phyloP scores from a whole-genome alignment of 495 filamentous ascomycete genomes.

The Neurospora intermedia region DNA sequence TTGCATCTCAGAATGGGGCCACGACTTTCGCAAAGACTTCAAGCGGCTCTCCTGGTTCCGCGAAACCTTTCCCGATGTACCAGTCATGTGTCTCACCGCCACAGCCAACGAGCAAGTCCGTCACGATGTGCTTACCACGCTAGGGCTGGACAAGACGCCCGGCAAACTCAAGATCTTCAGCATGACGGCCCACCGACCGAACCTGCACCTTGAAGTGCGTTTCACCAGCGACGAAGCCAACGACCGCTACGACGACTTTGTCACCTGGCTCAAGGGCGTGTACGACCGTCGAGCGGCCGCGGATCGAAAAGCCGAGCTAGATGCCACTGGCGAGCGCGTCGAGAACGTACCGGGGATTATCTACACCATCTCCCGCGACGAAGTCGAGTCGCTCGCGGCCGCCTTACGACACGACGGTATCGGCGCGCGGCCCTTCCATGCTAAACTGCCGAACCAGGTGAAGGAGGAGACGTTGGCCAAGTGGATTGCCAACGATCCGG shows the following conservation, averaged over 20 bases:
- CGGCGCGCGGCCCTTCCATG: conserved; percentile 62
- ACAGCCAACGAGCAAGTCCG: conserved; percentile 76
- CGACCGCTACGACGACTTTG: conserved; percentile 56
- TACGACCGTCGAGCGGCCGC: conserved; percentile 50
- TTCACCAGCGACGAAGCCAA: conserved; percentile 68
- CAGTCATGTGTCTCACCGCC: conserved; percentile 83
- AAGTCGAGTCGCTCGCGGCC: conserved; percentile 64
- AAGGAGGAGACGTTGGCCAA: conserved; percentile 54
- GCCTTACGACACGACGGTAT: conserved; percentile 50
- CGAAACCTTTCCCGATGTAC: conserved; percentile 64
- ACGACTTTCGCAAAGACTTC: conserved; percentile 92
- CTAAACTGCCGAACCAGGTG: conserved; percentile 46
- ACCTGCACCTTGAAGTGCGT: conserved; percentile 88
- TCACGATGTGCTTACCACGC: conserved; percentile 63
- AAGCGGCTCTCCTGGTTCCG: conserved; percentile 84
- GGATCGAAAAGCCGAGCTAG: conserved; percentile 38
- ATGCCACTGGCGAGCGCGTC: conserved; percentile 37
- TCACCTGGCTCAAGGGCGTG: conserved; percentile 61
- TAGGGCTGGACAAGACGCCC: conserved; percentile 48
- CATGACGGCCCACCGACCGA: conserved; percentile 69
- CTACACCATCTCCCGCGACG: conserved; percentile 70
- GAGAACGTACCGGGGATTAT: conserved; percentile 74
- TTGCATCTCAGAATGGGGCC: conserved; percentile 96
- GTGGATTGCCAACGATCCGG: conserved; percentile 64
- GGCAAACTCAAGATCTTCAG: conserved; percentile 59